Evolutionary conservation across 176 grass and related monocot genomes (phyloP), one percentile per base, ranked within the genome.

Genomic region (Raddia guianensis): DNA sequence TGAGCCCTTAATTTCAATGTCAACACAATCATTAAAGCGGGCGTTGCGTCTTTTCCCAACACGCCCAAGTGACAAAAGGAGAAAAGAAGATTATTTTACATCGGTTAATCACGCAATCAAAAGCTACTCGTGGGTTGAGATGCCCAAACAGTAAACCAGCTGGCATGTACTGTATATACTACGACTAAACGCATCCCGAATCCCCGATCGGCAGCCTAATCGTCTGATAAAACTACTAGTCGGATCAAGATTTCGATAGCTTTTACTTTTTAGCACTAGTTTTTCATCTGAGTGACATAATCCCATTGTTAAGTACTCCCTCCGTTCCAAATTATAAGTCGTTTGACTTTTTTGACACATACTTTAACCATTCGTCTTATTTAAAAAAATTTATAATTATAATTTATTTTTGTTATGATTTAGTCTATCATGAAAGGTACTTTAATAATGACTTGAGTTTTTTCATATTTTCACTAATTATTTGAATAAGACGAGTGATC

Each of bases 1-100:
- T 14, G 77, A 81, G 43, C 0, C 9, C 13, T 72, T 85, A 72
- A 47, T 47, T 32, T 67, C 60, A 77, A 89, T 70, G 78, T 82
- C 77, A 77, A 82, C 72, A 80, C 75, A 44, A 76, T 85, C 77
- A 89, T 72, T 81, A 85, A 89, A 85, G 77, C 49, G 14, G 33
- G 12, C 37, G 21, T 35, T 59, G 76, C 77, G 13, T 77, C 76
- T 85, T 89, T 85, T 32, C 43, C 82, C 77, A 81, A 58, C 82
- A 82, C 72, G 65, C 56, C 37, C 48, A 62, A 69, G 50, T 49
- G 18, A 80, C 5, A 40, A 87, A 84, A 71, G 32, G 18, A 12
- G 53, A 68, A 51, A 46, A 1, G 44, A 45, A 1, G 44, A 45
- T 27, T 40, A 14, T 63, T 71, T 69, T 42, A 49, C 44, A 40